A percentile compares a stretch with the other conserved stretches of the same genome.
phyloP scores from a whole-genome alignment of 768 basidiomycete genomes.

The Pisolithus sp. region DNA sequence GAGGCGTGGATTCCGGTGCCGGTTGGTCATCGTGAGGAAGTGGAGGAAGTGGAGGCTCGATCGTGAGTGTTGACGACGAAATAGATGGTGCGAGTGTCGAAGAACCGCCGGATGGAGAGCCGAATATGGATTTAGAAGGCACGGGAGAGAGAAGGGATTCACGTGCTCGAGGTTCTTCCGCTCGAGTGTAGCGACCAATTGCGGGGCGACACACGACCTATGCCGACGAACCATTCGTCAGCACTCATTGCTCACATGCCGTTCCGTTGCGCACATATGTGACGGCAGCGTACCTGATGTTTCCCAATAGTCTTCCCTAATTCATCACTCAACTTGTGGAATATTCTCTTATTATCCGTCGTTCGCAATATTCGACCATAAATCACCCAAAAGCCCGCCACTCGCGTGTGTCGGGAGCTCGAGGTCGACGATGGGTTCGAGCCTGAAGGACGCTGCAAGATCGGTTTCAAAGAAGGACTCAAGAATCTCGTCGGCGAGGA shows the following conservation, averaged over 20 bases:
- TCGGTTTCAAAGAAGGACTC: constrained; percentile 97
- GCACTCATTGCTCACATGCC: neutral
- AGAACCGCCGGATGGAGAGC: constrained; percentile 26
- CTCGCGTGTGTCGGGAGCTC: constrained; percentile 54
- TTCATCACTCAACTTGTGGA: constrained; percentile 90
- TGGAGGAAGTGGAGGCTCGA: constrained; percentile 24
- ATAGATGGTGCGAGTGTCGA: constrained; percentile 20
- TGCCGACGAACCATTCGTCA: neutral
- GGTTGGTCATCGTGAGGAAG: neutral
- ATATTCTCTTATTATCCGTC: constrained; percentile 87
- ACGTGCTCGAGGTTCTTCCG: constrained; percentile 84
- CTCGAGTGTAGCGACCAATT: constrained; percentile 76
- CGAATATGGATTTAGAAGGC: constrained; percentile 45
- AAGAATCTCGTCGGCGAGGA: constrained; percentile 91
- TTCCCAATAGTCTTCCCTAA: constrained; percentile 92
- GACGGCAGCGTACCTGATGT: constrained; percentile 51
- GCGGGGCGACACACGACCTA: constrained; percentile 73
- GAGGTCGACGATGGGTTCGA: constrained; percentile 63
- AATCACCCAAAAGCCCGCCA: constrained; percentile 69
- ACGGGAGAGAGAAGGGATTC: constrained; percentile 76
- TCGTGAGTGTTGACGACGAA: constrained; percentile 46
- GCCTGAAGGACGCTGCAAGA: constrained; percentile 78
- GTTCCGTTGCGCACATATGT: too few relatives aligned
- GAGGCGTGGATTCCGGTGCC: constrained; percentile 16
- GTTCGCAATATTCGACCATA: constrained; percentile 89